phyloP scores from a whole-genome alignment of 1,139 yeast species.

The Debaryomyces sp. region DNA sequence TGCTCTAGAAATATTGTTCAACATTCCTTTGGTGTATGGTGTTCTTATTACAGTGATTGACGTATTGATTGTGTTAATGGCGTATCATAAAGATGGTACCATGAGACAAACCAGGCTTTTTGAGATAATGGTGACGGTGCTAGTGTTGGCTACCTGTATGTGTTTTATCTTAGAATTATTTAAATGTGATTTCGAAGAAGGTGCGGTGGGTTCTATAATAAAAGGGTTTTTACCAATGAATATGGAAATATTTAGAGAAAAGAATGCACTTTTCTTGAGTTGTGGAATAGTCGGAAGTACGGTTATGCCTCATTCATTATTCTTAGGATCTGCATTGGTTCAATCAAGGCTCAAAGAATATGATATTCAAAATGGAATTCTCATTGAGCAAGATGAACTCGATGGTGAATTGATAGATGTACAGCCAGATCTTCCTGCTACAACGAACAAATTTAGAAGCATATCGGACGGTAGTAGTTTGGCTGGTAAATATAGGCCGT shows the following conservation, averaged over 20 bases:
- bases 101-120: slow-evolving; percentile 66
- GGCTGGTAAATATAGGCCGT: slow-evolving; percentile 56
- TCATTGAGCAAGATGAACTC: slow-evolving; percentile 10
- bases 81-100: slow-evolving; percentile 72
- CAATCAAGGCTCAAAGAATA: slow-evolving; percentile 72
- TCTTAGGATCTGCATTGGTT: slow-evolving; percentile 74
- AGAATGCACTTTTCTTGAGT: slow-evolving; percentile 64
- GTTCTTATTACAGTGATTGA: slow-evolving; percentile 73
- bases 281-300: slow-evolving; percentile 82
- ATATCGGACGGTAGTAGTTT: slow-evolving; percentile 42
- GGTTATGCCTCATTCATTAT: slow-evolving; percentile 82
- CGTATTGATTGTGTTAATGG: slow-evolving; percentile 66
- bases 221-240: slow-evolving; percentile 63
- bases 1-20: slow-evolving; percentile 67
- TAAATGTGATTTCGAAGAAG: slow-evolving; percentile 48
- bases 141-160: slow-evolving; percentile 65
- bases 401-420: slow-evolving; percentile 7
- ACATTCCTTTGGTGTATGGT: slow-evolving; percentile 66
- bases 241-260: slow-evolving; percentile 50
- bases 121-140: slow-evolving; percentile 62
- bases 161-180: slow-evolving; percentile 67
- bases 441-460: slow-evolving; percentile 30
- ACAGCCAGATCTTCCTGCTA: slow-evolving; percentile 21
- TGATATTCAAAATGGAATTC: slow-evolving; percentile 51
- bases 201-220: slow-evolving; percentile 40